Percentiles rank a stretch among this genome's conserved stretches.
Evolutionary conservation across 2,329 filamentous ascomycete genomes (phyloP).

Genomic region (Diaporthe citri): DNA sequence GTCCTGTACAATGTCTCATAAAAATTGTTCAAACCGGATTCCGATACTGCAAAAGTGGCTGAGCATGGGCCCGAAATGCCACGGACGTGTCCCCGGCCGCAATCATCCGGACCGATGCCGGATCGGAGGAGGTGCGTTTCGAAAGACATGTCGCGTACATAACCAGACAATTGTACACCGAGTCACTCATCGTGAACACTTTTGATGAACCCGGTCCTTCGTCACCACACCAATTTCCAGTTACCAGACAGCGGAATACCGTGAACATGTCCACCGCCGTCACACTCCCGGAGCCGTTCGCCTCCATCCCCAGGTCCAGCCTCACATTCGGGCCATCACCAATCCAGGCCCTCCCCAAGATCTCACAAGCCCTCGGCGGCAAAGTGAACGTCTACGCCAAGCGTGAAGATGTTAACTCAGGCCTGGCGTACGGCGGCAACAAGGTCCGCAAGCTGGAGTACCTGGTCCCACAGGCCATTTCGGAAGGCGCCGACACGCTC

Average conservation of each 20-base stretch:
- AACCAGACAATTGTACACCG: not conserved
- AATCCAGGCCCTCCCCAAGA: slow-evolving; percentile 75
- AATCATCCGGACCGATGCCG: slow-evolving; percentile 39
- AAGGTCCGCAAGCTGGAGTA: slow-evolving; percentile 80
- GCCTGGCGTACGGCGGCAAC: slow-evolving; percentile 76
- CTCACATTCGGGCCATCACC: slow-evolving; percentile 78
- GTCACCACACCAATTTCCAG: not conserved
- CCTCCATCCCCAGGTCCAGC: slow-evolving; percentile 70
- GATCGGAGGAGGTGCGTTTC: slow-evolving; percentile 4
- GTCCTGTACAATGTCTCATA: not conserved
- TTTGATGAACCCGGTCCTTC: not conserved
- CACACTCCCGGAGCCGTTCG: slow-evolving; percentile 71
- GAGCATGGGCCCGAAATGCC: not conserved
- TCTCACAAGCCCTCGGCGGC: slow-evolving; percentile 70
- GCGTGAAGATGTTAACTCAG: slow-evolving; percentile 78
- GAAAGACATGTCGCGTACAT: not conserved
- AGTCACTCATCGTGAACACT: not conserved
- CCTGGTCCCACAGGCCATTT: slow-evolving; percentile 72
- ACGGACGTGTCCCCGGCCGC: not conserved
- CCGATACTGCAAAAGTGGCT: not conserved
- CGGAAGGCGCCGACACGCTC: slow-evolving; percentile 70
- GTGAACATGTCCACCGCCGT: slow-evolving; percentile 44
- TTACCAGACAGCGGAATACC: not conserved
- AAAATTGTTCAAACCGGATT: not conserved
- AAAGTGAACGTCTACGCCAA: slow-evolving; percentile 77